Conservation (phyloP, 202 grass and related monocot species). For the Saccharum hybrid region DNA sequence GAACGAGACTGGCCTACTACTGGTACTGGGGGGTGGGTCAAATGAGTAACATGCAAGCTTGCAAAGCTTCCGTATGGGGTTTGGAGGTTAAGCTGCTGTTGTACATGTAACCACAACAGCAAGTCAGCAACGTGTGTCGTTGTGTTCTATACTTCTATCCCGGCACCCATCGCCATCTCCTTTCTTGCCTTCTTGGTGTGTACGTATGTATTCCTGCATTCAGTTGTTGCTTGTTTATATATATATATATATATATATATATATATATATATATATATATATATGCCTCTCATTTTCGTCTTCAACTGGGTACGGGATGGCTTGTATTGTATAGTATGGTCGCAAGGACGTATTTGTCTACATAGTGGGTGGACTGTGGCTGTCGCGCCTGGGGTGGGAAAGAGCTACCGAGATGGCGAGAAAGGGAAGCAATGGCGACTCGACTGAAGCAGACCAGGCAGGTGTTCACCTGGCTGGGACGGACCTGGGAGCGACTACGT, state of each 20-base stretch:
- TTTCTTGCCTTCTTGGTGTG: slow-evolving; percentile 29
- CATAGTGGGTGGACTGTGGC: slow-evolving; percentile 39
- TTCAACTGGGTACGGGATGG: slow-evolving; percentile 21
- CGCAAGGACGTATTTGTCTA: slow-evolving; percentile 20
- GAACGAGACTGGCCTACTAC: neutral
- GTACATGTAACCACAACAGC: slow-evolving; percentile 35
- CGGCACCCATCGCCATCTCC: neutral
- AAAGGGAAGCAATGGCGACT: slow-evolving; percentile 43
- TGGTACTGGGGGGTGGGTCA: slow-evolving; percentile 31
- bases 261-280: no score
- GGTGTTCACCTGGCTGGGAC: neutral
- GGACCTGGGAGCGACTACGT: neutral
- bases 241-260: no score
- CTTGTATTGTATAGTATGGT: slow-evolving; percentile 6
- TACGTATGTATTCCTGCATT: slow-evolving; percentile 23
- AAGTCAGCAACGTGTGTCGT: slow-evolving; percentile 9
- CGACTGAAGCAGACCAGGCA: neutral
- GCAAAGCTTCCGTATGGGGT: slow-evolving; percentile 35
- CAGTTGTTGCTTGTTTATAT: slow-evolving; percentile 31
- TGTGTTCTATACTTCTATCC: neutral
- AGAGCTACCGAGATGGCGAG: slow-evolving; percentile 27
- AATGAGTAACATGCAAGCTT: slow-evolving; percentile 57
- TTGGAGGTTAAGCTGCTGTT: slow-evolving; percentile 35
- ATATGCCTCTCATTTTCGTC: neutral
- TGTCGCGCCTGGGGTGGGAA: slow-evolving; percentile 38